Evolutionary conservation across 129 eudicot species (phyloP).

Genomic region (Helichrysum umbraculigerum): DNA sequence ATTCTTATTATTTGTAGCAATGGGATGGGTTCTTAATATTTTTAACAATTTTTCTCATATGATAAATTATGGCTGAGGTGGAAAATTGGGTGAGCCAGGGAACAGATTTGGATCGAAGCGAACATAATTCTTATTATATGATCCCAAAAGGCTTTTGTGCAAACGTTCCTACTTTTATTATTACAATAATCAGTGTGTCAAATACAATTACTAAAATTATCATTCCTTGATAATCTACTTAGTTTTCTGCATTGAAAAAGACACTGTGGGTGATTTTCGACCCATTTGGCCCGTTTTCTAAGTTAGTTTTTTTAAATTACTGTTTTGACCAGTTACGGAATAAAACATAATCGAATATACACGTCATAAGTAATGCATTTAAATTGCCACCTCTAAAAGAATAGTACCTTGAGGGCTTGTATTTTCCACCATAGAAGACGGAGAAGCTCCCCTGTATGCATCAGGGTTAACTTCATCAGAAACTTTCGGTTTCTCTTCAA

Average conservation of each 20-base stretch:
- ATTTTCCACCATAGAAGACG: conserved; percentile 26
- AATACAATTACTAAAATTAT: background rate
- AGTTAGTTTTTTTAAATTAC: background rate
- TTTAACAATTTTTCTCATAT: background rate
- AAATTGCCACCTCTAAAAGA: background rate
- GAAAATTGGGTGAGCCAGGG: background rate
- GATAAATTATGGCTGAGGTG: background rate
- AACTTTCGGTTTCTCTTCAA: conserved; percentile 31
- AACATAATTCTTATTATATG: background rate
- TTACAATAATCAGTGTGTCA: background rate
- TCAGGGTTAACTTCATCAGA: conserved; percentile 27
- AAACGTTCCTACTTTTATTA: background rate
- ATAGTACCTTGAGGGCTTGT: conserved; percentile 43
- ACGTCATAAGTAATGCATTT: background rate
- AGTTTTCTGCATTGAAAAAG: background rate
- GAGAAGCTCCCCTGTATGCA: conserved; percentile 30
- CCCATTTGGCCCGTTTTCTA: background rate
- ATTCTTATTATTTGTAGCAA: background rate
- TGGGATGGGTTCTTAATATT: background rate
- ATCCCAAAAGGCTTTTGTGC: background rate
- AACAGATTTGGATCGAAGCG: background rate
- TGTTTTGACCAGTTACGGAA: background rate
- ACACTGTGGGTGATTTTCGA: background rate
- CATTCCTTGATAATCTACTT: background rate
- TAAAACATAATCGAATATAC: background rate